A percentile compares a stretch with the other conserved stretches of the same genome.
Conservation (phyloP, 2,329 filamentous ascomycete species). For the Acarospora socialis region DNA sequence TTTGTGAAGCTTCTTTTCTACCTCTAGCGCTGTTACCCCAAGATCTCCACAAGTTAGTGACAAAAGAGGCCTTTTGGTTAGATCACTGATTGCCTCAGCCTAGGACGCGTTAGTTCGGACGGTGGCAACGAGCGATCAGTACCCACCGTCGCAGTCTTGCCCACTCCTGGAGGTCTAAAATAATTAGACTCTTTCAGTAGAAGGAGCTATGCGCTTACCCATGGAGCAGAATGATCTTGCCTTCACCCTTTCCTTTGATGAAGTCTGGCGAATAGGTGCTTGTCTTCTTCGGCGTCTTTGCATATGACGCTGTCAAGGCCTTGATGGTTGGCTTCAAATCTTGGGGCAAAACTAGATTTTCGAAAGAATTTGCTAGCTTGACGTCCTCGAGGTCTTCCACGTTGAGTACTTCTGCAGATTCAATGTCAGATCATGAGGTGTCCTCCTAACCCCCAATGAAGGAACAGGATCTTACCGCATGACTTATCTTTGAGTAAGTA, state of each 20-base stretch:
- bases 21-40: not conserved
- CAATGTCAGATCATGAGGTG: too few species aligned
- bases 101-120: not conserved
- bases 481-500: too few species aligned
- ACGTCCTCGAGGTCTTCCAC: not conserved
- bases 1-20: not conserved
- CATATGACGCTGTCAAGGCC: constrained; percentile 1
- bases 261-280: too few species aligned
- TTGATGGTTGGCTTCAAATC: not conserved
- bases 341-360: not conserved
- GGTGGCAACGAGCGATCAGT: not conserved
- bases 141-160: constrained; percentile 4
- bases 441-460: too few species aligned
- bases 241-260: constrained; percentile 1
- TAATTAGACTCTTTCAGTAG: not conserved
- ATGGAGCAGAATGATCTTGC: constrained; percentile 1
- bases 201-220: not conserved
- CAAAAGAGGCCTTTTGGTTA: constrained; percentile 1
- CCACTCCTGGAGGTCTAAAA: constrained; percentile 1
- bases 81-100: not conserved
- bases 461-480: too few species aligned
- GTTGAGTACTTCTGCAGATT: not conserved
- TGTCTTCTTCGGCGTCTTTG: not conserved
- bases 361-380: not conserved
- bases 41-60: constrained; percentile 1